Percentiles rank a stretch among this genome's conserved stretches.
Evolutionary conservation across 2,329 filamentous ascomycete genomes (phyloP).

Genomic region (Elsinoe fawcettii): DNA sequence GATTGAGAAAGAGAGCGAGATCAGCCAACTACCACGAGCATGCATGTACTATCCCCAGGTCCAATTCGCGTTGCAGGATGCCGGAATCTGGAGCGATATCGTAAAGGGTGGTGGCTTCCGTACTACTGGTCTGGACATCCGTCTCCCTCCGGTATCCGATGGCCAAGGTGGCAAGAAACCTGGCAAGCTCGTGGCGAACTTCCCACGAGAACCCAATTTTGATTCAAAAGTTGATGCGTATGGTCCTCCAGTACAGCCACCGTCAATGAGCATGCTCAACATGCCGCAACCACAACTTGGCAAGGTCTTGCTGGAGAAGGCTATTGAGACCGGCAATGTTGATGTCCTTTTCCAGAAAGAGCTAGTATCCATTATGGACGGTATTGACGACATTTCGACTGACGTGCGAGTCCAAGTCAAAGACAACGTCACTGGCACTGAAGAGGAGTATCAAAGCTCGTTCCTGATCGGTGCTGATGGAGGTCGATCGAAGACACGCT

Average conservation of each 20-base stretch:
- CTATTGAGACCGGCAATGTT: slow-evolving; percentile 16
- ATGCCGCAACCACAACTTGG: slow-evolving; percentile 1
- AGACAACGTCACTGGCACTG: not conserved
- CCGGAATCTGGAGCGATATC: slow-evolving; percentile 27
- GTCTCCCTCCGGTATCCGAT: not conserved
- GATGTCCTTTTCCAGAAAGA: slow-evolving; percentile 10
- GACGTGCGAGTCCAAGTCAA: slow-evolving; percentile 13
- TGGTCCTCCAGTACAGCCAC: not conserved
- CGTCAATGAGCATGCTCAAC: slow-evolving; percentile 3
- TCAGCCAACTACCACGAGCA: slow-evolving; percentile 28
- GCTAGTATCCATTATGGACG: slow-evolving; percentile 14
- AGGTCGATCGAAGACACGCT: slow-evolving; percentile 15
- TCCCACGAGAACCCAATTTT: slow-evolving; percentile 1
- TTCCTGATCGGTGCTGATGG: slow-evolving; percentile 18
- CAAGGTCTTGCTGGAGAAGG: slow-evolving; percentile 17
- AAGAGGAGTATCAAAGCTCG: not conserved
- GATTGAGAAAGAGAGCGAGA: slow-evolving; percentile 23
- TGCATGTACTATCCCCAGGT: slow-evolving; percentile 34
- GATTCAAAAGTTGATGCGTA: not conserved
- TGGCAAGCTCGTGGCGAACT: slow-evolving; percentile 15
- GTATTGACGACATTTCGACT: not conserved
- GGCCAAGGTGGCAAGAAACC: slow-evolving; percentile 15
- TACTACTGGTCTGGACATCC: not conserved
- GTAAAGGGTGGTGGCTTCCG: slow-evolving; percentile 19
- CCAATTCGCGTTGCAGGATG: slow-evolving; percentile 29